Evolutionary conservation across 2,329 filamentous ascomycete genomes (phyloP), one percentile per base, ranked within the genome.

Genomic region (Microascus cirrosus): DNA sequence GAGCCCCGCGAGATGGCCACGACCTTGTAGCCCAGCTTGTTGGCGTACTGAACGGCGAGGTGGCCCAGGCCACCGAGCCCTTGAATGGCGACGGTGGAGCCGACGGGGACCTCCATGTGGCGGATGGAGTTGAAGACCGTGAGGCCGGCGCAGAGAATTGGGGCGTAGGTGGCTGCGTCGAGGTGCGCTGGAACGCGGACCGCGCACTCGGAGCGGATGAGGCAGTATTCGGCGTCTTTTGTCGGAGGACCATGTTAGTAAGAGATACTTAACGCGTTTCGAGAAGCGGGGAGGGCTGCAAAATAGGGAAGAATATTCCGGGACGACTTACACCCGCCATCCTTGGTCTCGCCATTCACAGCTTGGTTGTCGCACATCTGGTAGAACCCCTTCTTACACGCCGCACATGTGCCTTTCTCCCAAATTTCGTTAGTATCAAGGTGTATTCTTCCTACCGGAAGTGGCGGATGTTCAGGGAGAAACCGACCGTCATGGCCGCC

Each of bases 11-110:
- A 86, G 55, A 92, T 77, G 0, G 86, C 89, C 1, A 83, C 82
- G 5, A 89, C 82, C 59, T 82, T 78, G 70, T 86, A 91, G 4
- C 89, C 89, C 87, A 91, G 90, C 70, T 84, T 84, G 55, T 75
- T 75, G 4, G 87, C 87, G 67, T 86, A 92, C 67, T 91, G 87
- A 34, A 92, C 83, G 0, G 87, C 89, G 34, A 93, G 69, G 69
- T 93, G 89, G 2, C 89, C 89, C 0, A 92, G 77, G 1, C 89
- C 89, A 55, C 90, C 84, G 2, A 93, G 75, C 15, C 87, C 89
- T 61, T 92, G 83, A 24, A 84, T 66, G 24, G 80, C 81, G 0
- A 84, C 77, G 0, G 77, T 61, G n/a, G 70, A 73, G 11, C 81
- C 81, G 58, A 78, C 75, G 63, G 76, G 72, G 52, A 83, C 70